Base-by-base conservation (phyloP, 1,139 yeast genomes). In the Pichia sp. region DNA sequence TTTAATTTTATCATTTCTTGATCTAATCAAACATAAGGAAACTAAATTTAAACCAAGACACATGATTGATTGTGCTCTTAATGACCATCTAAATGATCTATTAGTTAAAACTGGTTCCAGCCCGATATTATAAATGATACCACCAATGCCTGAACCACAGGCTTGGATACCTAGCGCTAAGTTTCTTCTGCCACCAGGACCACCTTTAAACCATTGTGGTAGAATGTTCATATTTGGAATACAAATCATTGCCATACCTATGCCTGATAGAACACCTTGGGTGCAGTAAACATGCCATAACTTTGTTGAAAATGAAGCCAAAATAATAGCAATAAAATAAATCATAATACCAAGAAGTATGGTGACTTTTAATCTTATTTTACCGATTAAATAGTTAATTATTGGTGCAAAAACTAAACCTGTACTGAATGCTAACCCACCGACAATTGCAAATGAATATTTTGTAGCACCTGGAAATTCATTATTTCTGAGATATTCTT, bases 101-200 rank as follows among this genome's bases (percentile, higher is more conserved):
- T 76, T 71, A 23, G 70, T 63, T 41, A 80, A 69, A 23, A 81
- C 60, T 27, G 69, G 68, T 55, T 77, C 74, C 30, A 77, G 65
- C 24, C 74, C 70, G 40, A 79, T 64, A 3, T 80, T 71, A 56
- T 77, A 79, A 1, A 76, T 65, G 36, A 80, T 69, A 30, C 87
- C 88, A n/a, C 87, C 88, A 12, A 77, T 53, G 12, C 88, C 88
- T 11, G 83, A 70, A 3, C 88, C 88, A 15, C 76, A 60, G 35
- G 79, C 79, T n/a, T 75, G 67, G 18, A 80, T 61, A 0, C 86
- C 87, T 68, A 77, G 71, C 0, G 85, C 82, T 7, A 77, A 61
- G n/a, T 84, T 79, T 53, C 79, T 67, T 41, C 68, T 71, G 41
- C 73, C 77, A 39, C 73, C 67, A 15, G 54, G 53, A 2, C 65